Evolutionary conservation across 1,139 yeast genomes (phyloP), one percentile per base, ranked within the genome.

Genomic region (Protomyces macrosporus): DNA sequence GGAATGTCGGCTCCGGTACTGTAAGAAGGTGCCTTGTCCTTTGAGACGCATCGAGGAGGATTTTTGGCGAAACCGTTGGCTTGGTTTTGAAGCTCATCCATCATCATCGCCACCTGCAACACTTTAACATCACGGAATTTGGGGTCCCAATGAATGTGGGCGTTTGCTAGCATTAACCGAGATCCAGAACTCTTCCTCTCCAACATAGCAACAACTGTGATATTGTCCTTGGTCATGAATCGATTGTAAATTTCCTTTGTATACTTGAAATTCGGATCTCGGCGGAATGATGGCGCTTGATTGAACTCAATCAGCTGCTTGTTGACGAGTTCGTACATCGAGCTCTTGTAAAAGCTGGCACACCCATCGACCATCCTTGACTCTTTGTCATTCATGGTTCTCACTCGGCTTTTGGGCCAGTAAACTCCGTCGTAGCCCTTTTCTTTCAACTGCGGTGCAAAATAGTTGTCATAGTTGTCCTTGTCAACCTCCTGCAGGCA

Each of bases 131-230:
- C 99, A 73, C 90, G 89, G 74, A 85, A 89, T 57, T 90, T 90
- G 7, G 98, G 98, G 77, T 93, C 98, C 98, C 98, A 95, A 75
- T 91, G 97, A 75, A 93, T 83, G 80, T 95, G 99, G 0, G 98
- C 91, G 71, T 91, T 93, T 3, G 88, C 90, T 54, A 90, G 80
- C 69, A 89, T 80, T 59, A 93, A 77, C 68, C 82, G 81, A 73
- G 87, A 89, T 9, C 91, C 91, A 9, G 91, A 82, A 62, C 81
- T 81, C 51, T 79, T 76, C 72, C 88, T 95, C 72, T 88, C 91
- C 69, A 95, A 82, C 66, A 86, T 84, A n/a, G 88, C 79, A 62
- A 90, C 83, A 66, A 89, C 79, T 7, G 97, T 98, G 70, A 93
- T 84, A 72, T 95, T 90, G 75, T 95, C 98, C 75, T 91, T 90